Evolutionary conservation across 2,329 filamentous ascomycete genomes (phyloP).

Genomic region (Fusarium euwallaceae): DNA sequence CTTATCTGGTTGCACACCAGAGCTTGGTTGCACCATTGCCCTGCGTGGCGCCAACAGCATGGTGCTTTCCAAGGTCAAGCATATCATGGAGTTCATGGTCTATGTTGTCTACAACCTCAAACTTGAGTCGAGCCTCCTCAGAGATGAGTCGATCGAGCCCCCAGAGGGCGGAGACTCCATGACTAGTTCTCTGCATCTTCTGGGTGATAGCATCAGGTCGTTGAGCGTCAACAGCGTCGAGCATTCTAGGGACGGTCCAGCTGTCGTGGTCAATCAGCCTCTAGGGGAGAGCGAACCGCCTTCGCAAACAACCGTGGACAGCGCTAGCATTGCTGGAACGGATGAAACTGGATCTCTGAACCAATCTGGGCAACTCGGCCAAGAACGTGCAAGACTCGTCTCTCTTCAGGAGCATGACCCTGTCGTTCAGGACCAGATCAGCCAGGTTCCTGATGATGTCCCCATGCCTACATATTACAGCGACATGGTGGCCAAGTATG

Average conservation of each 20-base stretch:
- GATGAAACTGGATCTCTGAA: slow-evolving; percentile 48
- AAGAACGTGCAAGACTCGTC: slow-evolving; percentile 48
- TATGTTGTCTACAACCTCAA: slow-evolving; percentile 99
- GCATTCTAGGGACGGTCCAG: slow-evolving; percentile 46
- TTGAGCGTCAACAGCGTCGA: slow-evolving; percentile 50
- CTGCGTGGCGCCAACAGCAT: slow-evolving; percentile 83
- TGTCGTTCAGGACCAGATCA: slow-evolving; percentile 63
- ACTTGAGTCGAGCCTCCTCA: slow-evolving; percentile 92
- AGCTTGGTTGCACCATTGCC: slow-evolving; percentile 94
- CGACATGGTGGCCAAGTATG: slow-evolving; percentile 92
- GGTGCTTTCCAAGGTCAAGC: slow-evolving; percentile 83
- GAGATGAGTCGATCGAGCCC: slow-evolving; percentile 90
- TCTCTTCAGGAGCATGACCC: slow-evolving; percentile 61
- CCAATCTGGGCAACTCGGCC: slow-evolving; percentile 39
- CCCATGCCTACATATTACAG: slow-evolving; percentile 94
- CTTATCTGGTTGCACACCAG: slow-evolving; percentile 88
- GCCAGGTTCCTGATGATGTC: slow-evolving; percentile 79
- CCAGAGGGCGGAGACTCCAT: slow-evolving; percentile 68
- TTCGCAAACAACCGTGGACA: slow-evolving; percentile 51
- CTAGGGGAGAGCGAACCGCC: slow-evolving; percentile 55
- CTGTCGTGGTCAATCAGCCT: slow-evolving; percentile 52
- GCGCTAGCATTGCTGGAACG: slow-evolving; percentile 42
- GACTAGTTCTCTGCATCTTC: slow-evolving; percentile 56
- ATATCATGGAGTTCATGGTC: slow-evolving; percentile 97
- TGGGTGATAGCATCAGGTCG: slow-evolving; percentile 57